Evolutionary conservation across 2,329 filamentous ascomycete genomes (phyloP), one percentile per base, ranked within the genome.

Genomic region (Shiraia sp.): DNA sequence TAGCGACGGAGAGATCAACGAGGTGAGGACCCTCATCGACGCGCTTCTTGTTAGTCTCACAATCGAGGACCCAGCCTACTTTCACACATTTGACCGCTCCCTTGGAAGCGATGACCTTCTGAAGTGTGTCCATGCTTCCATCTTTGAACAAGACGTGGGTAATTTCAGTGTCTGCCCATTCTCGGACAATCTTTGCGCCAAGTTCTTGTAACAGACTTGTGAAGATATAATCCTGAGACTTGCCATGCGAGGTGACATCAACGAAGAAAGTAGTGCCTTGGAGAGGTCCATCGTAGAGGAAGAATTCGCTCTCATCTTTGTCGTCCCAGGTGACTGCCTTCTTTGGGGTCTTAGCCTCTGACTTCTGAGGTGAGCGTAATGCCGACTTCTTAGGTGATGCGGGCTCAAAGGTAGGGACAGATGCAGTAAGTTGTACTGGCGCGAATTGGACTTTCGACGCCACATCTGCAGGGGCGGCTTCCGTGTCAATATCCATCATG

Each of bases 141-240:
- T 95, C 90, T 67, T 95, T 96, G 75, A 85, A 96, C 6, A 96
- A 82, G 6, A 96, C 87, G 61, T 96, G 90, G 0, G 90, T 95
- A 57, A 95, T 88, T 4, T 85, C 87, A 69, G 6, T 82, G 81
- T 59, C 85, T 86, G 85, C 91, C 45, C 56, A 63, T 14, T 60
- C 43, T 69, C 85, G 88, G 30, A 91, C 79, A 57, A 88, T 90
- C 32, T 82, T 80, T 14, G 90, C 90, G 9, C 90, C 90, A 81
- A 95, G 90, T 58, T 89, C 82, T 7, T 77, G 81, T 15, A 95
- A 78, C 6, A 95, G 77, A 55, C 91, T 87, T 12, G 88, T 79
- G 63, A 95, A 95, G 42, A 93, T 82, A 38, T 57, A 83, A 35
- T 59, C 57, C 19, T 63, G 55, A 14, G 61, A 52, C 25, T 83